Base-by-base conservation (phyloP, 805 yeast species). In the Teunomyces stri region DNA sequence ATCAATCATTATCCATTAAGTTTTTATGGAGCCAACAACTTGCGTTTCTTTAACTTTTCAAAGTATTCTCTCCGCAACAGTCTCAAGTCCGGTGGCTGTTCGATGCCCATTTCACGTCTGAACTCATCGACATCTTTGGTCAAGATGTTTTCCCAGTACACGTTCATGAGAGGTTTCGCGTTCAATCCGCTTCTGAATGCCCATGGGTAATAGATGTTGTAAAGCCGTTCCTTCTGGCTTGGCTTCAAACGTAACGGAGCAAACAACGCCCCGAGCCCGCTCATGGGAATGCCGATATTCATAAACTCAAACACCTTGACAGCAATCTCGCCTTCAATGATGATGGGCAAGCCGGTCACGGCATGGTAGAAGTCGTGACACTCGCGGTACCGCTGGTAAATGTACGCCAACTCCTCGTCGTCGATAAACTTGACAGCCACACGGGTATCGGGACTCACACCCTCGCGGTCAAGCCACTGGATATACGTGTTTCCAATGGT, bases 321-420 rank as follows among this genome's bases (percentile, higher is more conserved):
- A 0, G 97, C 89, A 45, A 94, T 85, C 62, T 94, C 99, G n/a
- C 99, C 99, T 61, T 94, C 98, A 53, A 94, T 80, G 38, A 87
- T 84, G 41, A 91, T 87, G 0, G 98, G 98, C 43, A 89, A 74
- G 12, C 95, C 92, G 0, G 95, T 86, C 25, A 94, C 75, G 0
- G 98, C 88, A 62, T 94, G 99, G 62, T 90, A 92, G 60, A 94
- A 94, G 61, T 94, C 99, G 60, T 94, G 99, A 61, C 97, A 91
- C 63, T 94, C 98, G 45, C 99, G 79, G 63, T 92, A 94, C 57
- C 99, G 73, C 64, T 89, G 95, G 73, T 84, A 89, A n/a, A 92
- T 85, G 61, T 85, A 94, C 0, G 97, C 97, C 54, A 89, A 79
- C 58, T 89, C 95, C 38, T 88, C 91, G 61, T 94, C 90, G 52